Conservation (phyloP, 805 yeast species). For the Teunomyces funiuensis region DNA sequence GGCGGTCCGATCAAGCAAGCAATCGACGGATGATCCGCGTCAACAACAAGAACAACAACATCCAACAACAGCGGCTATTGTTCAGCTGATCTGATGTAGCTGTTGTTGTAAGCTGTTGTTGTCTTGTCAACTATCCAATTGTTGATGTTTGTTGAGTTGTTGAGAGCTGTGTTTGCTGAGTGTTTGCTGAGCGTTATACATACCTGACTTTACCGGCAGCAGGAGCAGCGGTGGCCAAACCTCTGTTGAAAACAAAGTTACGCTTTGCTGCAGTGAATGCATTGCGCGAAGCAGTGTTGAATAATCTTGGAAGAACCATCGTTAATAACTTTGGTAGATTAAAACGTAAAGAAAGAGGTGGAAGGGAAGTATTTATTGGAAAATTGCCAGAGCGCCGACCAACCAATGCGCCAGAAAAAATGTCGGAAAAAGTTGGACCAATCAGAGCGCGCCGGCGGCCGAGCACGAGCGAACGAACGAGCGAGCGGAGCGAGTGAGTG, state of each 20-base stretch:
- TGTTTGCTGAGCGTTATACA: conserved; percentile 34
- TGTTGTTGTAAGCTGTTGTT: too few relatives aligned
- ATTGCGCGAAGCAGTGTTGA: conserved; percentile 66
- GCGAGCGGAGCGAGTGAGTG: too few relatives aligned
- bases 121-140: too few relatives aligned
- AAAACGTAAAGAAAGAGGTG: conserved; percentile 16
- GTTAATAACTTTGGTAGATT: conserved; percentile 25
- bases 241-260: conserved; percentile 70
- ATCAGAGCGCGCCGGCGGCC: conserved; percentile 9
- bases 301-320: conserved; percentile 60
- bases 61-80: too few relatives aligned
- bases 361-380: conserved; percentile 5
- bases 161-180: background rate
- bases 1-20: too few relatives aligned
- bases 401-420: conserved; percentile 4
- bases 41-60: too few relatives aligned
- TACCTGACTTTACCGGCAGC: conserved; percentile 83
- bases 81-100: too few relatives aligned
- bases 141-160: background rate
- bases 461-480: too few relatives aligned
- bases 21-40: too few relatives aligned
- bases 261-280: conserved; percentile 90
- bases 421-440: conserved; percentile 5
- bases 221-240: conserved; percentile 77
- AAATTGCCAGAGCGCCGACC: conserved; percentile 5